Evolutionary conservation across 352 stramenopile species (phyloP).

Genomic region (Globisporangium orthogonon): DNA sequence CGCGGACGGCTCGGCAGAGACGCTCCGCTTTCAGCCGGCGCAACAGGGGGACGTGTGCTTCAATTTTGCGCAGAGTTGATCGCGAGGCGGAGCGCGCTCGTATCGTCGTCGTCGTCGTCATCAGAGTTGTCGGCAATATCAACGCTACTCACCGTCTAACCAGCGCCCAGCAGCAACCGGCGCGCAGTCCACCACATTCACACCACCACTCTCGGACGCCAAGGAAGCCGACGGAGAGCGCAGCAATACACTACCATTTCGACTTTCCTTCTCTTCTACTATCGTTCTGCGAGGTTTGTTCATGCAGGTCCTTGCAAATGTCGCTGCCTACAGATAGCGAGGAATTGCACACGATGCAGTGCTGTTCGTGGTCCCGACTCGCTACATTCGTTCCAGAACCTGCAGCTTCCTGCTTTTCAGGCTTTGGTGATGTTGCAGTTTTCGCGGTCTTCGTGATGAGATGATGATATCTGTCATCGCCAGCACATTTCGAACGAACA

Average conservation of each 20-base stretch:
- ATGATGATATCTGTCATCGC: no score
- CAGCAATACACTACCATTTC: background rate
- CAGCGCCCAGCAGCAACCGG: background rate
- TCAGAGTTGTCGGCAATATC: background rate
- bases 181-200: background rate
- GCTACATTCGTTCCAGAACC: no score
- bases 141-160: background rate
- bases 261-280: background rate
- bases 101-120: background rate
- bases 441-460: no score
- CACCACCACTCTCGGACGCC: background rate
- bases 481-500: no score
- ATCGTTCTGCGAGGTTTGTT: no score
- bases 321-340: no score
- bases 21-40: constrained; percentile 68
- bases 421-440: no score
- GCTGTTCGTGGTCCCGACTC: no score
- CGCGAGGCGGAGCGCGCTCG: background rate
- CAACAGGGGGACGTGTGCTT: constrained; percentile 63
- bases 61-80: constrained; percentile 50
- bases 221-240: background rate
- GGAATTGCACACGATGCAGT: no score
- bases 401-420: no score
- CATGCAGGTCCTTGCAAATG: no score
- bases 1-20: constrained; percentile 22